Evolutionary conservation across 495 filamentous ascomycete genomes (phyloP).

Genomic region (Podospora conica): DNA sequence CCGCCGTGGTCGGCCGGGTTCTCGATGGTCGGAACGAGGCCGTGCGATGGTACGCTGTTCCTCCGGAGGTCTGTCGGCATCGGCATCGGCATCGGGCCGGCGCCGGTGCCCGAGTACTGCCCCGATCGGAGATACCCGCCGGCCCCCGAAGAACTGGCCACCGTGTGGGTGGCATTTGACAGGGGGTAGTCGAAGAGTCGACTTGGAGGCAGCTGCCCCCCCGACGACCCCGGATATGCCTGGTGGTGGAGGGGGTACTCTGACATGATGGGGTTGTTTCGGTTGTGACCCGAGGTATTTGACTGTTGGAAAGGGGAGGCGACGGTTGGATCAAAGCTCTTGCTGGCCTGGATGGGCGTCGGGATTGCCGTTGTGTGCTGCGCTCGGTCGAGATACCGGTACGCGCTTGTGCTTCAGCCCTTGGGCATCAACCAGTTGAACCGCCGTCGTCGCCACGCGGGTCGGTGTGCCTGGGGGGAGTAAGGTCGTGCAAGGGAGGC

Average conservation of each 20-base stretch:
- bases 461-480: background rate
- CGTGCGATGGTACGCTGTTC: background rate
- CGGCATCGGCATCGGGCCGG: background rate
- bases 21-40: background rate
- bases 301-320: too few species aligned
- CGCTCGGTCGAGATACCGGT: background rate
- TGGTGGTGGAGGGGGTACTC: background rate
- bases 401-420: background rate
- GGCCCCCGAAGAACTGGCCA: background rate
- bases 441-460: background rate
- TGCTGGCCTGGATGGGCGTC: background rate
- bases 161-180: background rate
- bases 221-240: background rate
- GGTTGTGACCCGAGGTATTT: background rate
- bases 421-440: background rate
- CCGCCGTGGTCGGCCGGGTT: background rate
- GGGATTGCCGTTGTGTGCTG: background rate
- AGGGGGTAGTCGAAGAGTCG: background rate
- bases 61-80: background rate
- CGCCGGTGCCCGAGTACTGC: background rate
- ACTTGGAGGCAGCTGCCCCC: background rate
- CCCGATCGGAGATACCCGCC: background rate
- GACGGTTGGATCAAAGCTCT: background rate
- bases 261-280: background rate
- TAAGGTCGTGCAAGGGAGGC: background rate